Evolutionary conservation across 176 grass and related monocot genomes (phyloP).

Genomic region (Lolium multiflorum): DNA sequence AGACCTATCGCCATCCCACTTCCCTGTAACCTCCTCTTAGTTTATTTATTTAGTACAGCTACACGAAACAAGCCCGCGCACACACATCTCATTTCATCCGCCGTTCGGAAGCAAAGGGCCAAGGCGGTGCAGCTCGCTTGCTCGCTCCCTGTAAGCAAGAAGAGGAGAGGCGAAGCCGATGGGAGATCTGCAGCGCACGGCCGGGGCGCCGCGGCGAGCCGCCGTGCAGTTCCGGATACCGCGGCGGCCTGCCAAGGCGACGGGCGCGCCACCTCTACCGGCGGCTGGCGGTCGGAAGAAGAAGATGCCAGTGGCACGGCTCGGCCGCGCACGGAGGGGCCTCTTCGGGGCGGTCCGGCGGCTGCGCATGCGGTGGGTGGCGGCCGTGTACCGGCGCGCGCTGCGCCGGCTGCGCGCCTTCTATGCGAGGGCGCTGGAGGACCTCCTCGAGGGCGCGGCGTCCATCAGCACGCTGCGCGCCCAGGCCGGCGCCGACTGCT

Average conservation of each 20-base stretch:
- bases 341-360: conserved; percentile 53
- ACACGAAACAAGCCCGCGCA: no score
- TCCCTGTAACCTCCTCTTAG: no score
- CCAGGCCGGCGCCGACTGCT: conserved; percentile 18
- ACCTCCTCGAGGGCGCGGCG: conserved; percentile 65
- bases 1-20: no score
- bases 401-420: conserved; percentile 62
- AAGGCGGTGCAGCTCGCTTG: no score
- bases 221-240: conserved; percentile 48
- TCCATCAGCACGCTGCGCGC: conserved; percentile 36
- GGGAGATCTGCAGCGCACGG: neutral
- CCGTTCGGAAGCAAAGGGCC: no score
- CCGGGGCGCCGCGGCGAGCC: neutral
- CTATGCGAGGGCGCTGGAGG: conserved; percentile 55
- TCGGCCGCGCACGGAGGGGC: conserved; percentile 49
- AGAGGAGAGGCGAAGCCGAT: neutral
- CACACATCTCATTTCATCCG: no score
- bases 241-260: conserved; percentile 5
- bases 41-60: no score
- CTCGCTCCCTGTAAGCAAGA: neutral
- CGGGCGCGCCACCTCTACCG: conserved; percentile 8
- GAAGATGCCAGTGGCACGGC: conserved; percentile 61
- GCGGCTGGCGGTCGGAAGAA: neutral
- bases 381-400: conserved; percentile 53
- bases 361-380: conserved; percentile 57